phyloP scores from a whole-genome alignment of 1,284 basidiomycete species.

The Irpex sp. region DNA sequence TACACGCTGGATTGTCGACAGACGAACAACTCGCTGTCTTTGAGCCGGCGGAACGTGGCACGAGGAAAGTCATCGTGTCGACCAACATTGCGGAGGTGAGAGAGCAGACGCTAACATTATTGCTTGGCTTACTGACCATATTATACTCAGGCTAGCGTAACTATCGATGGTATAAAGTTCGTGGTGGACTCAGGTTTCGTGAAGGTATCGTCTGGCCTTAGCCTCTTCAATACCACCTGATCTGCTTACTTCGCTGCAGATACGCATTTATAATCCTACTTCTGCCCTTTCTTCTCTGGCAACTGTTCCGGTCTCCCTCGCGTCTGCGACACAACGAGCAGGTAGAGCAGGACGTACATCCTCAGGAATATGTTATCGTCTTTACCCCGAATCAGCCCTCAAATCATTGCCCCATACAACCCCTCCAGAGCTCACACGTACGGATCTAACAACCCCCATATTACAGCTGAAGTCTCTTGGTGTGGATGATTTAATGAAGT shows the following conservation, averaged over 20 bases:
- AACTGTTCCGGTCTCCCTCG: constrained; percentile 76
- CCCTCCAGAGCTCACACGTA: constrained; percentile 86
- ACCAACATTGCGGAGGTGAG: constrained; percentile 95
- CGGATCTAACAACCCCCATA: constrained; percentile 85
- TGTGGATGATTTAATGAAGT: constrained; percentile 93
- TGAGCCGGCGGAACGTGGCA: constrained; percentile 66
- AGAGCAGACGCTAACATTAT: neutral
- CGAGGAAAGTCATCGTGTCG: constrained; percentile 87
- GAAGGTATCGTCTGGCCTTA: constrained; percentile 55
- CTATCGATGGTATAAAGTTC: constrained; percentile 92
- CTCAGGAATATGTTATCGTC: constrained; percentile 88
- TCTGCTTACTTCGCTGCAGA: constrained; percentile 37
- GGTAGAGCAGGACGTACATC: constrained; percentile 91
- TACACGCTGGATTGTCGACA: constrained; percentile 86
- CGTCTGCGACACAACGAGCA: constrained; percentile 85
- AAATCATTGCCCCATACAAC: constrained; percentile 62
- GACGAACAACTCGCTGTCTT: constrained; percentile 89
- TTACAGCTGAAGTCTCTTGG: constrained; percentile 93
- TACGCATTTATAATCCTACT: constrained; percentile 80
- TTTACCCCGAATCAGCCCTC: constrained; percentile 74
- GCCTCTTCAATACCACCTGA: neutral
- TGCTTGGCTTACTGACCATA: neutral
- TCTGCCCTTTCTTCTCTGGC: constrained; percentile 80
- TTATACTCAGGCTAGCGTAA: constrained; percentile 83
- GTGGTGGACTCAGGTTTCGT: constrained; percentile 97